These are phyloP conservation scores for Pluteus cervinus DNA, from an alignment of 768 basidiomycete genomes.

Conservation along the genomic window DNA sequence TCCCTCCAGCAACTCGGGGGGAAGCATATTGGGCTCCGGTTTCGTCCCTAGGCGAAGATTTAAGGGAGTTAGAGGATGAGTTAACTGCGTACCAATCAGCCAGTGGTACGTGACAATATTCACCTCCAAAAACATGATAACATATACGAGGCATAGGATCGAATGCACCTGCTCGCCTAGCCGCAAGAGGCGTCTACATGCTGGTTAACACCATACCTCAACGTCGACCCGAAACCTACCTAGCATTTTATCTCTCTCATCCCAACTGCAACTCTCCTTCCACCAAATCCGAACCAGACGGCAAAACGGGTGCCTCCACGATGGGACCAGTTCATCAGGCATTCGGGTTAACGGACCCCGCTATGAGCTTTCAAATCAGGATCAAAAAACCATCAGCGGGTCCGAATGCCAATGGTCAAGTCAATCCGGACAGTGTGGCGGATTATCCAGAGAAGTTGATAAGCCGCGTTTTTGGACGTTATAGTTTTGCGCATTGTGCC, in stretches of 20 bases:
- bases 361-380: slow-evolving; percentile 52
- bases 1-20: slow-evolving; percentile 38
- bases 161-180: slow-evolving; percentile 45
- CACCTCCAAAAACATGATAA: too few species aligned
- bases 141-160: slow-evolving; percentile 56
- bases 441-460: slow-evolving; percentile 43
- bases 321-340: slow-evolving; percentile 49
- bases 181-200: slow-evolving; percentile 55
- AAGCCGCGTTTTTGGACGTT: slow-evolving; percentile 39
- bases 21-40: slow-evolving; percentile 50
- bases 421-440: slow-evolving; percentile 26
- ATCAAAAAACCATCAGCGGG: slow-evolving; percentile 56
- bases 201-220: slow-evolving; percentile 44
- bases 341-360: slow-evolving; percentile 46
- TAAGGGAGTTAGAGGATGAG: slow-evolving; percentile 38
- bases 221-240: slow-evolving; percentile 43
- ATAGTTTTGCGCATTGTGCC: slow-evolving; percentile 42
- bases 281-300: too few species aligned
- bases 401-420: slow-evolving; percentile 24
- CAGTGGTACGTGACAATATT: too few species aligned
- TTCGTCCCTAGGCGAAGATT: slow-evolving; percentile 43
- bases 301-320: too few species aligned
- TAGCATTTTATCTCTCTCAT: slow-evolving; percentile 57
- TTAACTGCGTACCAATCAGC: too few species aligned
- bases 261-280: too few species aligned